These are phyloP conservation scores for Avicennia marina DNA, from an alignment of 257 asterid species.

Conservation along the genomic window DNA sequence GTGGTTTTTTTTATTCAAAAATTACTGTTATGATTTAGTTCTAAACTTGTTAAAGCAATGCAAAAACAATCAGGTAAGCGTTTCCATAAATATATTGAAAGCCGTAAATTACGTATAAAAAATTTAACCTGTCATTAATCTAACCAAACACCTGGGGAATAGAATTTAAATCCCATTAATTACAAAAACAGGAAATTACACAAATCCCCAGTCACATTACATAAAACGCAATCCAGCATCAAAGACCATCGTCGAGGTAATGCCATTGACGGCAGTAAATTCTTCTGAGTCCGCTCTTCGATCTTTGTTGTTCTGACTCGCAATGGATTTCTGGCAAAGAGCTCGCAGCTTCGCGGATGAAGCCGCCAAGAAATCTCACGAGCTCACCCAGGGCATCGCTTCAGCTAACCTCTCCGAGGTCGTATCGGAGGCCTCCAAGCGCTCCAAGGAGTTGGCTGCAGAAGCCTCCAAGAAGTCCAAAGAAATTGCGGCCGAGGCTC, in stretches of 20 bases:
- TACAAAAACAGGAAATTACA: too few relatives aligned
- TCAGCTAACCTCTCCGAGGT: slow-evolving; percentile 66
- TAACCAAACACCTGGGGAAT: too few relatives aligned
- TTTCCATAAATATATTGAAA: too few relatives aligned
- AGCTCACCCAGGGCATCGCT: slow-evolving; percentile 52
- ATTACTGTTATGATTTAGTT: too few relatives aligned
- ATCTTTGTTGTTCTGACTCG: slow-evolving; percentile 12
- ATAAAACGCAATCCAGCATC: slow-evolving; percentile 10
- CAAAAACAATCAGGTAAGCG: too few relatives aligned
- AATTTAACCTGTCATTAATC: too few relatives aligned
- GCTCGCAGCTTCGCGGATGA: slow-evolving; percentile 86
- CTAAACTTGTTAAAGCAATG: too few relatives aligned
- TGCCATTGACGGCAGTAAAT: slow-evolving; percentile 2
- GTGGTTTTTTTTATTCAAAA: too few relatives aligned
- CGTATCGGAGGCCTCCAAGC: slow-evolving; percentile 70
- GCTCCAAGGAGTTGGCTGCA: slow-evolving; percentile 70
- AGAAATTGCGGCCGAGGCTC: slow-evolving; percentile 48
- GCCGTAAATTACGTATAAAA: too few relatives aligned
- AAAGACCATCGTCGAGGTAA: not conserved
- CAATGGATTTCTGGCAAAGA: slow-evolving; percentile 85
- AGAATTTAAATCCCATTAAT: too few relatives aligned
- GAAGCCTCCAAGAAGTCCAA: slow-evolving; percentile 68
- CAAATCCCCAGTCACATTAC: too few relatives aligned
- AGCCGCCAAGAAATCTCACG: slow-evolving; percentile 80
- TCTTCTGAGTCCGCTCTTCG: slow-evolving; percentile 13